Evolutionary conservation across 305 asterid genomes (phyloP).

Genomic region (Fraxinus sp.): DNA sequence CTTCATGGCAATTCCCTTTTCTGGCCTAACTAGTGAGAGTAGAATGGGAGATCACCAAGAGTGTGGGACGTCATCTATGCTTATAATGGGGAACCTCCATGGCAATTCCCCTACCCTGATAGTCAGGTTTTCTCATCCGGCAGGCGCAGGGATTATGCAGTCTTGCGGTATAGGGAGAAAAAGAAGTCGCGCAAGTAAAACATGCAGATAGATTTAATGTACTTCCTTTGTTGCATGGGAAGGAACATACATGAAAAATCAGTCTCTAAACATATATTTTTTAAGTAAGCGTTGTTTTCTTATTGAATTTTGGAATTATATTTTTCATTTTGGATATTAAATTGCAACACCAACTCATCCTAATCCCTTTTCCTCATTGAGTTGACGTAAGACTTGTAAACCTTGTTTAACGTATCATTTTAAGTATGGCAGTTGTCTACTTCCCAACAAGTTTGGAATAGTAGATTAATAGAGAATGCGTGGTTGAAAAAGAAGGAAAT

Average conservation of each 20-base stretch:
- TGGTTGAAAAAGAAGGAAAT: too few species aligned
- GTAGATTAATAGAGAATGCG: too few species aligned
- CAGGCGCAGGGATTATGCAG: conserved; percentile 54
- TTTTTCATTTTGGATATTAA: neutral
- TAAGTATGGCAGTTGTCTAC: neutral
- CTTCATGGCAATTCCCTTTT: conserved; percentile 29
- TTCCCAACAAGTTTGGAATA: conserved; percentile 36
- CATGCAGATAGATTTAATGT: neutral
- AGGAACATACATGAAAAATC: neutral
- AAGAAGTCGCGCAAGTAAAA: conserved; percentile 71
- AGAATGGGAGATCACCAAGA: conserved; percentile 39
- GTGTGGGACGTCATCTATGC: conserved; percentile 50
- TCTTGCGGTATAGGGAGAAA: conserved; percentile 76
- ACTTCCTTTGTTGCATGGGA: conserved; percentile 1
- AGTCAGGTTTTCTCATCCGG: conserved; percentile 44
- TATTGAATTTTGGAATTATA: neutral
- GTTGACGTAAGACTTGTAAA: neutral
- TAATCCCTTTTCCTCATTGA: neutral
- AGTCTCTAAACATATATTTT: neutral
- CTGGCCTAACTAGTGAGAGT: conserved; percentile 33
- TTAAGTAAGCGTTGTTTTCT: neutral
- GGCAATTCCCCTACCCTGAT: conserved; percentile 41
- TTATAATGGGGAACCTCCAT: conserved; percentile 52
- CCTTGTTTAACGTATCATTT: neutral
- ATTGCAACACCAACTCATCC: neutral